These are phyloP conservation scores for Kodamaea alishanica DNA, from an alignment of 1,139 yeast species.

Conservation along the genomic window DNA sequence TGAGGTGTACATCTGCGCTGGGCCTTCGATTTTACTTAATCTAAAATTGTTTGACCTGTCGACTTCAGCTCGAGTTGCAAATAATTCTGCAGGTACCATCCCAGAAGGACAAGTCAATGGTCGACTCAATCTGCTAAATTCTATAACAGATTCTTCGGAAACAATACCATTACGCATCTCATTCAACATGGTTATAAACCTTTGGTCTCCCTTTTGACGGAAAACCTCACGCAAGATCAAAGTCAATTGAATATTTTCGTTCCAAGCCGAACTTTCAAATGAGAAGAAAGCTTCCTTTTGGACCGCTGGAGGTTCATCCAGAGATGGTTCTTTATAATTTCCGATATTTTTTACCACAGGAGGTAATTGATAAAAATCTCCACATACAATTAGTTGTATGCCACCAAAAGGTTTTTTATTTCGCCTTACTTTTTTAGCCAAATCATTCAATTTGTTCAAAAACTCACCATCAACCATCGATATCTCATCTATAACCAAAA, in stretches of 20 bases:
- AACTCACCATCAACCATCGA: conserved; percentile 84
- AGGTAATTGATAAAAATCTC: conserved; percentile 89
- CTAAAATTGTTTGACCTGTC: conserved; percentile 67
- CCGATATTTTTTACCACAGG: conserved; percentile 54
- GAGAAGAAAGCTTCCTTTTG: conserved; percentile 48
- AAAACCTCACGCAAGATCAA: conserved; percentile 77
- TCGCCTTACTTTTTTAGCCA: conserved; percentile 57
- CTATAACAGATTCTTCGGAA: conserved; percentile 46
- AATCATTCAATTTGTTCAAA: conserved; percentile 63
- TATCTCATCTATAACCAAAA: conserved; percentile 77
- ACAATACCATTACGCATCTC: conserved; percentile 79
- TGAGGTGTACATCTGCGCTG: conserved; percentile 47
- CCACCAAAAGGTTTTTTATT: conserved; percentile 76
- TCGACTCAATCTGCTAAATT: conserved; percentile 56
- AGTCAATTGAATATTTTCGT: conserved; percentile 56
- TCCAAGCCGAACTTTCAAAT: conserved; percentile 79
- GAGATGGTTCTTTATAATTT: conserved; percentile 14
- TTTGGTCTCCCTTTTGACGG: conserved; percentile 80
- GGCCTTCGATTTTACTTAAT: conserved; percentile 50
- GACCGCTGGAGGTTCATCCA: conserved; percentile 2
- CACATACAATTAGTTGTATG: conserved; percentile 77
- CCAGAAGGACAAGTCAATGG: conserved; percentile 59
- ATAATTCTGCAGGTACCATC: conserved; percentile 82
- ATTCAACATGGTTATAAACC: conserved; percentile 79
- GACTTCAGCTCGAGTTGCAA: conserved; percentile 80